Evolutionary conservation across 257 asterid species (phyloP).

Genomic region (Marsdenia floribunda): DNA sequence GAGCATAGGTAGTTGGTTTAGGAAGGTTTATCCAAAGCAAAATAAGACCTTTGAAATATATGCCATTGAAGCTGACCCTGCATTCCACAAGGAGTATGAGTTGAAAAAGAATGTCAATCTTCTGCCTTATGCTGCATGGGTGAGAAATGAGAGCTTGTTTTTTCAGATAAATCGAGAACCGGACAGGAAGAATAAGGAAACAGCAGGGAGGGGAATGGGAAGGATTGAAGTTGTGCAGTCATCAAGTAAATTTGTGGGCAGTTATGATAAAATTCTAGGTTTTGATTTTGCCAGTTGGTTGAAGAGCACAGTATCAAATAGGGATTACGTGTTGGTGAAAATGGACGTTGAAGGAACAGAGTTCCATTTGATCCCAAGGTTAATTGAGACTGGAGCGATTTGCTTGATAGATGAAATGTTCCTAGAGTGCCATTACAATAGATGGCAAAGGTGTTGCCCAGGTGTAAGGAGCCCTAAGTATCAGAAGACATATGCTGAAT

Average conservation of each 20-base stretch:
- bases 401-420: slow-evolving; percentile 70
- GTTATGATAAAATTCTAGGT: slow-evolving; percentile 41
- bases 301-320: slow-evolving; percentile 29
- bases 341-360: slow-evolving; percentile 67
- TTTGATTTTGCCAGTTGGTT: slow-evolving; percentile 61
- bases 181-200: slow-evolving; percentile 29
- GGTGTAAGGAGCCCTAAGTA: slow-evolving; percentile 38
- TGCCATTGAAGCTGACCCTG: slow-evolving; percentile 51
- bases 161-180: slow-evolving; percentile 44
- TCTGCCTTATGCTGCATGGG: slow-evolving; percentile 62
- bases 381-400: slow-evolving; percentile 53
- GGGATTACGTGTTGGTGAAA: slow-evolving; percentile 64
- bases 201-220: slow-evolving; percentile 47
- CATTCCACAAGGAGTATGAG: slow-evolving; percentile 40
- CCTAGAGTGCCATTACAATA: slow-evolving; percentile 63
- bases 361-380: slow-evolving; percentile 47
- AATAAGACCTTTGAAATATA: slow-evolving; percentile 48
- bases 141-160: slow-evolving; percentile 54
- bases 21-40: slow-evolving; percentile 55
- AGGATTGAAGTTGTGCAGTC: slow-evolving; percentile 48
- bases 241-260: slow-evolving; percentile 27
- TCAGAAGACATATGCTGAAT: slow-evolving; percentile 44
- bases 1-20: slow-evolving; percentile 66
- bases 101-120: slow-evolving; percentile 36
- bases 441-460: slow-evolving; percentile 58